Evolutionary conservation across 306 rosid species (phyloP), one percentile per base, ranked within the genome.

Genomic region (Cucumis cinereus): DNA sequence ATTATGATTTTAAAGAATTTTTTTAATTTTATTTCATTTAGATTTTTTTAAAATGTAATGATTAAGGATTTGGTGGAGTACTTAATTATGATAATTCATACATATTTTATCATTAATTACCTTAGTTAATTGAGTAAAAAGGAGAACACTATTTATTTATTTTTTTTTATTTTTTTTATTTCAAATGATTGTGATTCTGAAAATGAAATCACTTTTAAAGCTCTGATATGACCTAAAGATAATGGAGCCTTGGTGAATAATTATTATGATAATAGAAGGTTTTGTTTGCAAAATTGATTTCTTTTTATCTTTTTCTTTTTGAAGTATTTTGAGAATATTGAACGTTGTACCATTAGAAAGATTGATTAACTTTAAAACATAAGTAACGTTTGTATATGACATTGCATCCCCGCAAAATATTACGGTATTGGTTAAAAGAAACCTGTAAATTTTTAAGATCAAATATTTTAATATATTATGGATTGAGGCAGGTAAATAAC

Each of bases 51-150:
- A n/a, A n/a, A 20, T 15, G 73, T 41, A 67, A 67, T 67, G 73
- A 67, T 67, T 67, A 41, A 70, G 57, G 41, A 45, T 24, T 70
- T 70, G 75, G 75, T 70, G 75, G 75, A 69, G 38, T 69, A 45
- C 38, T 69, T 45, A 22, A 22, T 69, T 69, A 24, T 15, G 38
- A 23, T 43, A 23, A 41, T 43, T 23, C 56, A 69, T 43, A 69
- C 24, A 26, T 69, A 69, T 69, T 69, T 69, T 23, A 69, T 69
- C 41, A 70, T 70, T 70, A 70, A 70, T 70, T 70, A 70, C 75
- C 57, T 7, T 19, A 24, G 22, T 70, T 70, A 45, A 70, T 70
- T 70, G 75, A 47, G 75, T 70, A 49, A 70, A 26, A 70, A 36
- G 57, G 4, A 24, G 23, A 47, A 70, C 41, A 47, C 57, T 70